A percentile compares a stretch with the other conserved stretches of the same genome.
These are phyloP conservation scores for Dothideomycetes sp. DNA, from an alignment of 2,329 filamentous ascomycete genomes.

Conservation along the genomic window DNA sequence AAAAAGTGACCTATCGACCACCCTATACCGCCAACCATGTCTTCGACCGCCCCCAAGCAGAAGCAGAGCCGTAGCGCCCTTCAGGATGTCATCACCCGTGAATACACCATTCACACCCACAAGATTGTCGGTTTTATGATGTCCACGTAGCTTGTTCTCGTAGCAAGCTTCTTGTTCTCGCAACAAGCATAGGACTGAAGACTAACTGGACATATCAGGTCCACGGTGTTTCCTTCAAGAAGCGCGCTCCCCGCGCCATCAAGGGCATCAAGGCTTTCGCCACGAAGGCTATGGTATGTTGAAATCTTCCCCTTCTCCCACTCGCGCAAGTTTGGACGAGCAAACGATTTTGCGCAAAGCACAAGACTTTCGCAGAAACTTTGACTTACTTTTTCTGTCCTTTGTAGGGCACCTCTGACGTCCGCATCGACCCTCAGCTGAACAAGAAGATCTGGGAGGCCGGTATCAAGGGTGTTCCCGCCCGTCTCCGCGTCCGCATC, in stretches of 20 bases:
- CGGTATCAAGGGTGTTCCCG: slow-evolving; percentile 97
- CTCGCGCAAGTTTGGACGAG: not conserved
- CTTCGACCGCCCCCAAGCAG: too few species aligned
- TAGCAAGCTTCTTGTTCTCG: too few species aligned
- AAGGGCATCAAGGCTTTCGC: slow-evolving; percentile 99
- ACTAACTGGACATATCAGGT: slow-evolving; percentile 58
- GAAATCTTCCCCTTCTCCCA: slow-evolving; percentile 1
- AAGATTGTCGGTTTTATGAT: slow-evolving; percentile 85
- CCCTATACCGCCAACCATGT: too few species aligned
- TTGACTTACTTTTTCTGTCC: slow-evolving; percentile 5
- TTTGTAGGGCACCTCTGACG: slow-evolving; percentile 80
- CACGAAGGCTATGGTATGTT: slow-evolving; percentile 85
- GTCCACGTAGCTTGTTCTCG: slow-evolving; percentile 46
- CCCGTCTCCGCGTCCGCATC: slow-evolving; percentile 95
- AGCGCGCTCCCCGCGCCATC: slow-evolving; percentile 95
- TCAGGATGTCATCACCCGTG: slow-evolving; percentile 96
- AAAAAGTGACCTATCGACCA: too few species aligned
- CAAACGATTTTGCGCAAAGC: not conserved
- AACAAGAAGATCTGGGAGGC: slow-evolving; percentile 99
- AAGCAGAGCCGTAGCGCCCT: slow-evolving; percentile 88
- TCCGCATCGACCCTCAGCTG: slow-evolving; percentile 94
- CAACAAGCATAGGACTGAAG: slow-evolving; percentile 59
- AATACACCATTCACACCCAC: slow-evolving; percentile 99
- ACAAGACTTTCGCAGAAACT: not conserved
- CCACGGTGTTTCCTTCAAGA: slow-evolving; percentile 98